Base-by-base conservation (phyloP, 2,329 filamentous ascomycete genomes). In the Alternaria novae-zelandiae region DNA sequence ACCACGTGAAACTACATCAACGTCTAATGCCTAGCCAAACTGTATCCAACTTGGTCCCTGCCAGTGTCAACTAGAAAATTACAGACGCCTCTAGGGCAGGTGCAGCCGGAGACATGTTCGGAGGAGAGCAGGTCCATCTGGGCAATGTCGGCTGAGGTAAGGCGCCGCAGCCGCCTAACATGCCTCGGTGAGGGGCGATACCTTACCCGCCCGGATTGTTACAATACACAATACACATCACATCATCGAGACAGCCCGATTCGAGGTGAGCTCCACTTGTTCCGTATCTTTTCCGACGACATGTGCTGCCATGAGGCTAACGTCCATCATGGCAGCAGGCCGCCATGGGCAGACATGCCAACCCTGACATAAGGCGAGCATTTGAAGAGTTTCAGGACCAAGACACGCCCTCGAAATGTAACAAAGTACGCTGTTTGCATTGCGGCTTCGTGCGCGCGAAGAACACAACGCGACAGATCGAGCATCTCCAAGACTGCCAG, bases 391-490 rank as follows among this genome's bases (percentile, higher is more conserved):
- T 80, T 61, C 78, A 81, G 62, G 81, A 82, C 58, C 65, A 74
- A 20, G 78, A 81, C 59, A 82, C 79, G 44, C 79, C 80, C 13
- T 78, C 80, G 30, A 82, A 82, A 80, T 84, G 83, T 70, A 83
- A 82, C 67, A 84, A 83, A 63, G 82, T 84, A 12, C 81, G 83
- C 68, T 85, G 83, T 68, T 76, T 81, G 17, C 79, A 83, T 63
- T 85, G 83, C 74, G 83, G 83, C 63, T 85, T 80, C 70, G 80
- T 83, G 44, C 81, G 83, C 64, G 83, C 83, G 32, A 84, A 84
- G 75, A 85, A 85, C 73, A 83, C 82, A 11, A 85, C 83, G 10
- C 80, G 83, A 64, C 83, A 85, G 72, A 82, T 84, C 63, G 83
- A 85, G 64, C 83, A 85, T 66, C 79, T 85, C 3, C 80, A 82